Base-by-base conservation (phyloP, 2,329 filamentous ascomycete species). In the Epichloe gansuensis region DNA sequence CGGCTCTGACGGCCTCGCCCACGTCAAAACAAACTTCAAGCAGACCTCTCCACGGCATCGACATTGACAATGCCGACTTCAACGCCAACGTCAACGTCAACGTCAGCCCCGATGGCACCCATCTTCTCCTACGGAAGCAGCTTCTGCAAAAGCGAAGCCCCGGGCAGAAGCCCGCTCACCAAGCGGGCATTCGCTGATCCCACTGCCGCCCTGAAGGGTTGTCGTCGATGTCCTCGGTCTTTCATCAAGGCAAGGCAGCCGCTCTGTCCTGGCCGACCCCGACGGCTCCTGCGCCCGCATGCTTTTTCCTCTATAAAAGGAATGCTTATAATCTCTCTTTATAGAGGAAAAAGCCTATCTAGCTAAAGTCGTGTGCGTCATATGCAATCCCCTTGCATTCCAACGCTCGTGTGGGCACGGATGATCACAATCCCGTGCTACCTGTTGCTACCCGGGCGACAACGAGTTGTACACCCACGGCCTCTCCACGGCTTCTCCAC, bases 61-160 rank as follows among this genome's bases (percentile, higher is more conserved):
- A 82, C 55, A 74, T 83, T 54, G 79, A 81, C 58, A 82, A 82
- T 58, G 76, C 75, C 1, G 76, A 80, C 60, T 79, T 81, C 59
- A 80, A 81, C 50, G 75, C 82, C 47, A 82, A 82, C 56, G 76
- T 81, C 58, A 80, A 81, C 50, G 75, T 82, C 47, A 82, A 82
- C 56, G 76, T 81, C 58, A 67, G 76, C 25, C 61, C 66, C 17
- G 72, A 82, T 54, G 79, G 80, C 28, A 69, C 66, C 66, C 9
- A 67, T 82, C 50, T 78, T 83, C 65, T 82, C 78, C 2, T 78
- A 75, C 54, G 78, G 78, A 41, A 77, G 77, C 66, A 68, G 63
- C 54, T 70, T 70, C 56, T 69, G 67, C 62, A 69, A 67, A 4
- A 75, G 74, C 52, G 62, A 70, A 6, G 57, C 71, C 75, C 7